Percentiles rank a stretch among this genome's conserved stretches.
These are phyloP conservation scores for Cyberlindnera mycetangii DNA, from an alignment of 805 yeast species.

Conservation along the genomic window DNA sequence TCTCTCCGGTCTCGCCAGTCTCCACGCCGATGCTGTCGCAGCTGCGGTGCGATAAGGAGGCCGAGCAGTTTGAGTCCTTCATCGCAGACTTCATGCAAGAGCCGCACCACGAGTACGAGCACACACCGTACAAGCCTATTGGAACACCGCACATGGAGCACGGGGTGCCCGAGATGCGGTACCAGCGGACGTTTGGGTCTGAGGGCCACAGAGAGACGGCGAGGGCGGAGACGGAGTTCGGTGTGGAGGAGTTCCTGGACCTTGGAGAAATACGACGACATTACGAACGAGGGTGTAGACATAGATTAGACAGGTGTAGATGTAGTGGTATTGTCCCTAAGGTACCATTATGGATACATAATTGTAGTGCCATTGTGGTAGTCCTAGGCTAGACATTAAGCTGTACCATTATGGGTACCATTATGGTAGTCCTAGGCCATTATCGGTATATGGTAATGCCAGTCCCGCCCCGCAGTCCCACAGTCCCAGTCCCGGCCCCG, in stretches of 20 bases:
- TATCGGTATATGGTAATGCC: too few species aligned
- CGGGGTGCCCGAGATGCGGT: slow-evolving; percentile 12
- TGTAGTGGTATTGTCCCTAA: neutral
- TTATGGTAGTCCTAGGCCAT: too few species aligned
- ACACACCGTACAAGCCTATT: neutral
- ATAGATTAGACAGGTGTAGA: too few species aligned
- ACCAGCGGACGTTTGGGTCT: slow-evolving; percentile 13
- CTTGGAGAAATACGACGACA: slow-evolving; percentile 5
- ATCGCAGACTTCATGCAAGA: neutral
- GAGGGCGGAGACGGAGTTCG: neutral
- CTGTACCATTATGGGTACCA: too few species aligned
- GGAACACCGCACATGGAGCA: neutral
- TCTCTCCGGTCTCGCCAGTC: neutral
- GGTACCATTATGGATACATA: too few species aligned
- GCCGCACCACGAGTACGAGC: slow-evolving; percentile 1
- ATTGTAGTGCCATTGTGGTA: too few species aligned
- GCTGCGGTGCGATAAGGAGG: neutral
- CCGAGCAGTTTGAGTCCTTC: neutral
- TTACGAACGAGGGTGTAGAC: neutral
- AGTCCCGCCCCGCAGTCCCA: too few species aligned
- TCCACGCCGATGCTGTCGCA: neutral
- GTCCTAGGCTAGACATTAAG: too few species aligned
- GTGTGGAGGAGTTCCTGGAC: slow-evolving; percentile 1
- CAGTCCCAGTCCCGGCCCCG: too few species aligned
- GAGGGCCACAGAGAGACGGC: slow-evolving; percentile 13